Evolutionary conservation across 306 rosid species (phyloP), one percentile per base, ranked within the genome.

Genomic region (Lathyrus tuberosus): DNA sequence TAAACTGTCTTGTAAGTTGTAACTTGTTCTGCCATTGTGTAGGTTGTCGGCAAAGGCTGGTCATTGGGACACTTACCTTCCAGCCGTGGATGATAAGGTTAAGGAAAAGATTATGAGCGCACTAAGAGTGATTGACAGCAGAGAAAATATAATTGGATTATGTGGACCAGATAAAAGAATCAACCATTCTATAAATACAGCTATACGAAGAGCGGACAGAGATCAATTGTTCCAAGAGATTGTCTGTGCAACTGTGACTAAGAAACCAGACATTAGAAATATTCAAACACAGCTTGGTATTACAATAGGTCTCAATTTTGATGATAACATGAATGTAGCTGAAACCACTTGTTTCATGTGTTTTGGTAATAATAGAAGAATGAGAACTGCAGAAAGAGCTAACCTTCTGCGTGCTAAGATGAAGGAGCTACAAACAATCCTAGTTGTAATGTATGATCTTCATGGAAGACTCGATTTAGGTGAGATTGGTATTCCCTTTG

Each of bases 381-480:
- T 10, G 6, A 4, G 1, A 9, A 26, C 13, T n/a, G 24, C 28
- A 24, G 16, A 65, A 43, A 65, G 58, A 46, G 70, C 28, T 28
- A 3, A 0, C 20, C 52, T 26, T 4, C 6, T 66, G 42, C 14
- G 11, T 65, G 51, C 37, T 65, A 65, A 65, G 58, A 9, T 65
- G 71, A 65, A 46, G 28, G 42, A 65, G 28, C 11, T n/a, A 43
- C 59, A 66, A 17, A 14, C 17, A n/a, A 30, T 67, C 1, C 60
- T 67, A 5, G 60, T 67, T 30, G 60, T 66, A 48, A 6, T 66
- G n/a, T 47, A 4, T 48, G 71, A 48, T 16, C 17, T 67, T 5
- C 12, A 67, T 16, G 15, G 57, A 0, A 44, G 16, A 17, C 40
- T 48, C 1, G 60, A 67, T 67, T 67, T 47, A 30, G 31, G 33